phyloP scores from a whole-genome alignment of 2,329 filamentous ascomycete species.

The Ilyonectria destructans region DNA sequence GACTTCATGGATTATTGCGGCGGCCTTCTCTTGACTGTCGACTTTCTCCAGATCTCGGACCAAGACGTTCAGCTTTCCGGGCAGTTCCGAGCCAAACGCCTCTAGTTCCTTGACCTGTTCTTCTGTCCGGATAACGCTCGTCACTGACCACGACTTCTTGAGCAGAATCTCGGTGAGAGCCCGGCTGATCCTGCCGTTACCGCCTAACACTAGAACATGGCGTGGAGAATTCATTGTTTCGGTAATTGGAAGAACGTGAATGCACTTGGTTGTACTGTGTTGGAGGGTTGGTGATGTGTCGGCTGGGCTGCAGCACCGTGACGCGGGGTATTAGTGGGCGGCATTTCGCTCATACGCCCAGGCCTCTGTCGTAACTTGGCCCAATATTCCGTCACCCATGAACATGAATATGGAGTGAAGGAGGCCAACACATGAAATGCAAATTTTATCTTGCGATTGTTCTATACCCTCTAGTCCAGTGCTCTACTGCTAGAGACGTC shows the following conservation, averaged over 20 bases:
- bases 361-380: not conserved
- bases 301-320: slow-evolving; percentile 3
- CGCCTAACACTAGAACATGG: slow-evolving; percentile 79
- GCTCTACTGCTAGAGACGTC: too few relatives aligned
- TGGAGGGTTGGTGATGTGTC: not conserved
- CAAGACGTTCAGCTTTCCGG: slow-evolving; percentile 75
- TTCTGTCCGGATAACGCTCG: slow-evolving; percentile 79
- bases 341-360: not conserved
- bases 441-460: too few relatives aligned
- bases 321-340: slow-evolving; percentile 13
- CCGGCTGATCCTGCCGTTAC: slow-evolving; percentile 82
- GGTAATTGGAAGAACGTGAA: slow-evolving; percentile 26
- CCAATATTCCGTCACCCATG: not conserved
- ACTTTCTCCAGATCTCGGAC: slow-evolving; percentile 79
- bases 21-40: slow-evolving; percentile 69
- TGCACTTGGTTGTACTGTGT: not conserved
- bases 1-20: slow-evolving; percentile 69
- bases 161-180: slow-evolving; percentile 81
- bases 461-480: too few relatives aligned
- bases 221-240: slow-evolving; percentile 39
- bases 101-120: slow-evolving; percentile 75
- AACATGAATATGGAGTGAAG: not conserved
- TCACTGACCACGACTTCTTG: slow-evolving; percentile 79
- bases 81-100: slow-evolving; percentile 68
- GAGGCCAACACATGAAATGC: not conserved